Evolutionary conservation across 2,329 filamentous ascomycete species (phyloP), one percentile per base, ranked within the genome.

Genomic region (Cladosporium sp.): DNA sequence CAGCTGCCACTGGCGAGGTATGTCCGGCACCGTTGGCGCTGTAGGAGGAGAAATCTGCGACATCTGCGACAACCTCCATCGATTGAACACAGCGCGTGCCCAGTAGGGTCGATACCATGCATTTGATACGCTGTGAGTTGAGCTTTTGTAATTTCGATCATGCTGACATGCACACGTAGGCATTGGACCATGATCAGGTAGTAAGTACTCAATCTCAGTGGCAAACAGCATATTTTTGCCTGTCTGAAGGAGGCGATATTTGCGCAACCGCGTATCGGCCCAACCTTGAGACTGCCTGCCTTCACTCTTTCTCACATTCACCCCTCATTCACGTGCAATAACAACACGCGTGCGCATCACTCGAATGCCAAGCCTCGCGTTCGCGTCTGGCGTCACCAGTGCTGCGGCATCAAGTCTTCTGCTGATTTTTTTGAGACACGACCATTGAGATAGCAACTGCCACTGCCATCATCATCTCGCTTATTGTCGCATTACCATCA

Each of bases 171-270:
- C 54, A 18, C 30, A 28, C 36, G 56, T 59, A 65, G 63, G 63
- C 54, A 30, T 26, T 25, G 23, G 39, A 32, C 21, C 34, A 58
- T 65, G 63, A 65, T 65, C 54, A 58, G 39, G 57, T 65, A 34
- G 61, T 65, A 65, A 59, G 63, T 65, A 14, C 32, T 21, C 32
- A n/a, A n/a, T 54, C 43, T 58, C 63, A 65, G 46, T 59, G 63
- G 49, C 60, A 46, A 56, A 56, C 6, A 49, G 25, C 48, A 23
- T 51, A 14, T 28, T n/a, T 13, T 46, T 46, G 14, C 14, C 21
- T 46, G 14, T 46, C 21, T 2, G 21, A n/a, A 43, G 11, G n/a
- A 11, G 8, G 39, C 30, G n/a, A 16, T 39, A 34, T 26, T 18
- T 26, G 30, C 54, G 8, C n/a, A 46, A n/a, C 18, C 39, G 10